Evolutionary conservation across 331 rosid genomes (phyloP).

Genomic region (Quercus lobata): DNA sequence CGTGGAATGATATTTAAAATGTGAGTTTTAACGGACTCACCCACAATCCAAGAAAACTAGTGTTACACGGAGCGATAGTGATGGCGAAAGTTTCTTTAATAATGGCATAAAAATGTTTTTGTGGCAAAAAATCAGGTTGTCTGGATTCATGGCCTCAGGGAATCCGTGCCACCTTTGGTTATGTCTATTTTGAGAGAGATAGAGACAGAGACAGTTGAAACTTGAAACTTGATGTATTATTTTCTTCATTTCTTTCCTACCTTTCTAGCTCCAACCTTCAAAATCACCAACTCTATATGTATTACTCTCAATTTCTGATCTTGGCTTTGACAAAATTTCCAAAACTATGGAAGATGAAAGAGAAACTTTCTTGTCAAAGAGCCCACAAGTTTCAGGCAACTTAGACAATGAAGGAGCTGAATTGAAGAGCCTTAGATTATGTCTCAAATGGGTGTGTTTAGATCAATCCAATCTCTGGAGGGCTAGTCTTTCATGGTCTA

Average conservation of each 20-base stretch:
- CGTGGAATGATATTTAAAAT: too few relatives aligned
- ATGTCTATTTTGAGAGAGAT: not conserved
- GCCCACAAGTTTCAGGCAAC: not conserved
- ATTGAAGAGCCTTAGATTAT: slow-evolving; percentile 39
- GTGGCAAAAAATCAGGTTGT: not conserved
- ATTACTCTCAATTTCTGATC: slow-evolving; percentile 2
- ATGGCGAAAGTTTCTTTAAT: not conserved
- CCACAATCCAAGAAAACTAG: too few relatives aligned
- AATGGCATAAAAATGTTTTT: not conserved
- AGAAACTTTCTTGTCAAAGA: slow-evolving; percentile 5
- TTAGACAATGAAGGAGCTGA: slow-evolving; percentile 31
- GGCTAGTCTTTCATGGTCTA: slow-evolving; percentile 53
- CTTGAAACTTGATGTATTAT: not conserved
- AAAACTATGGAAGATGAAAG: slow-evolving; percentile 53
- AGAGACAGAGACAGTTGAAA: not conserved
- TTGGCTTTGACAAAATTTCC: slow-evolving; percentile 4
- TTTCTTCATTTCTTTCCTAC: too few relatives aligned
- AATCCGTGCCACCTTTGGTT: not conserved
- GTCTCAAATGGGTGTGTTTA: slow-evolving; percentile 60
- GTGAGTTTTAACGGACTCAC: too few relatives aligned
- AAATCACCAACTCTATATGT: slow-evolving; percentile 2
- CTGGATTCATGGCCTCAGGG: too few relatives aligned
- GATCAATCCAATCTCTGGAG: slow-evolving; percentile 58
- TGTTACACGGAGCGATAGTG: too few relatives aligned
- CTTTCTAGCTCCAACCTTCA: not conserved